Evolutionary conservation across 2,329 filamentous ascomycete species (phyloP).

Genomic region (Diaporthe humulicola): DNA sequence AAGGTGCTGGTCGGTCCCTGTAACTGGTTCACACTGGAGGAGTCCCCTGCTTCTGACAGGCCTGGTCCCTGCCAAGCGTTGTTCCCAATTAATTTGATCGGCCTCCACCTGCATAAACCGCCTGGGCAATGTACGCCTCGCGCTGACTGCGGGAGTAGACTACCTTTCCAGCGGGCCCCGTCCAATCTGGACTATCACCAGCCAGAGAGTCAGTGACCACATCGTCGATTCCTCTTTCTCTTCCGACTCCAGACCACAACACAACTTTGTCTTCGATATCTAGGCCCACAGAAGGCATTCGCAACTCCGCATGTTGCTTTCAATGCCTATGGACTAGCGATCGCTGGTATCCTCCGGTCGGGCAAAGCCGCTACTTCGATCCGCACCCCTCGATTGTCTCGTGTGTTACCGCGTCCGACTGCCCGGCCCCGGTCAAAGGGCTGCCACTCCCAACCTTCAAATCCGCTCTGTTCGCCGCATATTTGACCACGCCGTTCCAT

Average conservation of each 20-base stretch:
- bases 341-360: not conserved
- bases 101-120: slow-evolving; percentile 13
- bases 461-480: not conserved
- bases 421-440: not conserved
- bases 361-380: slow-evolving; percentile 14
- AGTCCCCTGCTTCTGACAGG: slow-evolving; percentile 16
- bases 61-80: slow-evolving; percentile 23
- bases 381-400: slow-evolving; percentile 9
- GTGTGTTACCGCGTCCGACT: slow-evolving; percentile 1
- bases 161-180: not conserved
- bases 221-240: not conserved
- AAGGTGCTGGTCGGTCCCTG: not conserved
- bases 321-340: slow-evolving; percentile 20
- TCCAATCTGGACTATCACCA: not conserved
- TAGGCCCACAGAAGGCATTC: slow-evolving; percentile 2
- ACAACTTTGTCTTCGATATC: not conserved
- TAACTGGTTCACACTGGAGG: not conserved
- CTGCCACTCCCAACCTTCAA: slow-evolving; percentile 4
- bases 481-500: not conserved
- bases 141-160: not conserved
- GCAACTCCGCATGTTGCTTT: slow-evolving; percentile 1
- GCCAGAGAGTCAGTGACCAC: not conserved
- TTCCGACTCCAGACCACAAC: not conserved
- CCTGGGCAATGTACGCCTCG: not conserved
- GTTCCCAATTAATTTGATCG: slow-evolving; percentile 30